Evolutionary conservation across 192 early-diverging fungal genomes (phyloP).

Genomic region (Podila epicladia): DNA sequence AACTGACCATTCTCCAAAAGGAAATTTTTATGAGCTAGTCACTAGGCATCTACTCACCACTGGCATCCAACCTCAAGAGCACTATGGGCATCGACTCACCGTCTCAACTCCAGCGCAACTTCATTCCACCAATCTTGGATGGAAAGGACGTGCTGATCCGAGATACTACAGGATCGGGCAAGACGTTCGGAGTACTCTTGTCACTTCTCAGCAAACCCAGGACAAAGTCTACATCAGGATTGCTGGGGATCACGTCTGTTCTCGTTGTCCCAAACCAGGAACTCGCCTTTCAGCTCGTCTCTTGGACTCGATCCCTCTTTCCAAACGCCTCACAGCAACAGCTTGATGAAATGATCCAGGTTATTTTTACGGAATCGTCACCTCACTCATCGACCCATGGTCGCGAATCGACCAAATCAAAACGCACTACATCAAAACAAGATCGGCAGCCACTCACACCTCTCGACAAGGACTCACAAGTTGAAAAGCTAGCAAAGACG

Average conservation of each 20-base stretch:
- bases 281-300: conserved; percentile 57
- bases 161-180: conserved; percentile 65
- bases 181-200: conserved; percentile 63
- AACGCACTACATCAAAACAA: not conserved
- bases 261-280: conserved; percentile 64
- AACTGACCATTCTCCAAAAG: too few relatives aligned
- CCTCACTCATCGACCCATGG: not conserved
- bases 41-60: conserved; percentile 34
- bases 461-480: conserved; percentile 7
- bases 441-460: not conserved
- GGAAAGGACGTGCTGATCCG: conserved; percentile 59
- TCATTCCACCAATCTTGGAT: conserved; percentile 54
- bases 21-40: conserved; percentile 5
- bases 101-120: conserved; percentile 52
- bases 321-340: conserved; percentile 10
- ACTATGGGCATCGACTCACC: conserved; percentile 34
- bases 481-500: conserved; percentile 10
- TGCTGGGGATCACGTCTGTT: conserved; percentile 46
- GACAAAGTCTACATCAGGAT: not conserved
- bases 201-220: conserved; percentile 51
- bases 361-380: conserved; percentile 1
- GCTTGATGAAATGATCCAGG: conserved; percentile 36
- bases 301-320: conserved; percentile 54
- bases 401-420: not conserved
- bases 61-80: conserved; percentile 25